phyloP scores from a whole-genome alignment of 331 rosid genomes.

The Quercus lobata region DNA sequence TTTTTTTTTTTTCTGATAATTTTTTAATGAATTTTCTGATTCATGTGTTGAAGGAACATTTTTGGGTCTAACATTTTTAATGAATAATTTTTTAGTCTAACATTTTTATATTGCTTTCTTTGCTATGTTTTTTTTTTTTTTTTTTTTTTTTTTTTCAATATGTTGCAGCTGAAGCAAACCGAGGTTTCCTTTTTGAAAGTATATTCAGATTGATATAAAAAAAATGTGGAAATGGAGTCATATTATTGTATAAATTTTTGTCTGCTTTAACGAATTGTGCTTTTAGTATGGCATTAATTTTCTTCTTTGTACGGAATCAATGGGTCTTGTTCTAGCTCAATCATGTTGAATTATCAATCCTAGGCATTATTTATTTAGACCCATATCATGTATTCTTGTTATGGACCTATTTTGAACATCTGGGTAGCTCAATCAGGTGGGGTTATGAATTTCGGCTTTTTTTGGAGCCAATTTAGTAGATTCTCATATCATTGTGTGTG shows the following conservation, averaged over 20 bases:
- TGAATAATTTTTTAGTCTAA: not conserved
- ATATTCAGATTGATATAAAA: not conserved
- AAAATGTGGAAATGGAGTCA: not conserved
- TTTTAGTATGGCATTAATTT: not conserved
- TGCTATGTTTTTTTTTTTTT: not conserved
- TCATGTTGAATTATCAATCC: not conserved
- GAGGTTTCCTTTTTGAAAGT: not conserved
- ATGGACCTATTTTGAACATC: slow-evolving; percentile 10
- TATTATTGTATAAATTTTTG: not conserved
- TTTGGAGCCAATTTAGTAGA: slow-evolving; percentile 10
- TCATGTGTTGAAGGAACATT: slow-evolving; percentile 24
- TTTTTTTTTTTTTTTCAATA: not conserved
- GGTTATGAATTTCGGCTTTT: slow-evolving; percentile 12
- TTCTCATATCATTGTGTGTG: not conserved
- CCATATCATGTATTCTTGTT: slow-evolving; percentile 12
- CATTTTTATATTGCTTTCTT: not conserved
- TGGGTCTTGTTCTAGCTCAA: slow-evolving; percentile 13
- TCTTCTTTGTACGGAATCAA: slow-evolving; percentile 3
- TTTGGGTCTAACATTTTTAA: too few species aligned
- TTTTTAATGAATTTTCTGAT: slow-evolving; percentile 43
- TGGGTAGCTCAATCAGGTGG: slow-evolving; percentile 18
- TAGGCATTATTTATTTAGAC: not conserved
- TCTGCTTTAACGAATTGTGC: not conserved
- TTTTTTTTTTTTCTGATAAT: not conserved
- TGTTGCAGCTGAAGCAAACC: slow-evolving; percentile 27